phyloP scores from a whole-genome alignment of 75 land plant genomes.

The Adiantum capillusveneris region DNA sequence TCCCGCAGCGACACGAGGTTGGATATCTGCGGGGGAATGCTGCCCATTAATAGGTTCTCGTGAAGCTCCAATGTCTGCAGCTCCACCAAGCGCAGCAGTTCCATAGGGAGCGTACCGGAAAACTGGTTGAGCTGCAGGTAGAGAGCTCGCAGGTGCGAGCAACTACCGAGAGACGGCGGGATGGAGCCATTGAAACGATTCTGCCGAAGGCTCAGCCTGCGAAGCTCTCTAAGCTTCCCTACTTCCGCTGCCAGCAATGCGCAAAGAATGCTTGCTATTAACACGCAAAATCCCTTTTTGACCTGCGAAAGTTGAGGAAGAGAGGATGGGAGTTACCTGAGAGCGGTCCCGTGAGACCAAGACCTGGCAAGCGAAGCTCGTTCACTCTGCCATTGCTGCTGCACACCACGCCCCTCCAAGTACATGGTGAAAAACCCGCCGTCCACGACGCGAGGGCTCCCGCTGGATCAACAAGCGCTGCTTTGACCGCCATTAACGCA shows the following conservation, averaged over 20 bases:
- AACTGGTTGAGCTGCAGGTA: constrained; percentile 52
- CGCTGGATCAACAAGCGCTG: constrained; percentile 44
- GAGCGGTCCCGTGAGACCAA: constrained; percentile 56
- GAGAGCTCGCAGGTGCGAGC: constrained; percentile 36
- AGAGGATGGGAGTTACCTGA: constrained; percentile 19
- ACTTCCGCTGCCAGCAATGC: constrained; percentile 24
- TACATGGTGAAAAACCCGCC: constrained; percentile 54
- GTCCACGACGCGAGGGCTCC: constrained; percentile 58
- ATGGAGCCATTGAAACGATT: constrained; percentile 69
- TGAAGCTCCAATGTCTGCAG: constrained; percentile 49
- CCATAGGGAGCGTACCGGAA: constrained; percentile 44
- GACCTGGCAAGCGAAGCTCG: constrained; percentile 75
- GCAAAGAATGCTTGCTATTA: not conserved
- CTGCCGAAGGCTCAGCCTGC: constrained; percentile 59
- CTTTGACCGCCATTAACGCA: constrained; percentile 45
- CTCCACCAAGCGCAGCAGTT: constrained; percentile 27
- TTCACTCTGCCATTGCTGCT: constrained; percentile 26
- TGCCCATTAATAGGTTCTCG: constrained; percentile 46
- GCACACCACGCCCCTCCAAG: constrained; percentile 80
- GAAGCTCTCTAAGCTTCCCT: constrained; percentile 37
- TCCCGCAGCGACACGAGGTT: constrained; percentile 16
- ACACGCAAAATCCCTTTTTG: no score
- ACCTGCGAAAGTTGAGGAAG: no score
- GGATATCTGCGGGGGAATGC: constrained; percentile 10
- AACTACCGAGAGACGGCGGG: constrained; percentile 34